These are phyloP conservation scores for Tricholoma sp. DNA, from an alignment of 768 basidiomycete species.

Conservation along the genomic window DNA sequence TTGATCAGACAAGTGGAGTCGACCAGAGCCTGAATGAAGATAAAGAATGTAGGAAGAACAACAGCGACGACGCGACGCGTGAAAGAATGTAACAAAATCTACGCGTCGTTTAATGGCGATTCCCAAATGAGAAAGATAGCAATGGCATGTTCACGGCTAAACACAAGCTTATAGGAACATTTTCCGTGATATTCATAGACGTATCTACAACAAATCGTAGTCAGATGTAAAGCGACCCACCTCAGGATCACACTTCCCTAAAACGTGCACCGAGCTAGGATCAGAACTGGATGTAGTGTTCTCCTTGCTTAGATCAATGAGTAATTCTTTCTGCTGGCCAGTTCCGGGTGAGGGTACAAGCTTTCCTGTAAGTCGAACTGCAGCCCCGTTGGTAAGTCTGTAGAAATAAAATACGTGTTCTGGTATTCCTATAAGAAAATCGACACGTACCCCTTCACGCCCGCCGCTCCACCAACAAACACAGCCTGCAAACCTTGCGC, in stretches of 20 bases:
- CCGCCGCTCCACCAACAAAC: conserved; percentile 36
- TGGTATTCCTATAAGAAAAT: not conserved
- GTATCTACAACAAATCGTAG: not conserved
- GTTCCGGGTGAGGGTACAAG: conserved; percentile 39
- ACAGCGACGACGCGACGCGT: not conserved
- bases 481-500: conserved; percentile 75
- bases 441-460: conserved; percentile 20
- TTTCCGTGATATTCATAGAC: not conserved
- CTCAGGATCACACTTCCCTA: conserved; percentile 45
- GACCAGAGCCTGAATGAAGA: too few species aligned
- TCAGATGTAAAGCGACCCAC: conserved; percentile 18
- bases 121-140: too few species aligned
- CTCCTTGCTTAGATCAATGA: conserved; percentile 30
- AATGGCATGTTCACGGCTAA: not conserved
- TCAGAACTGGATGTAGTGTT: not conserved
- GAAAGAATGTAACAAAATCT: not conserved
- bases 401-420: not conserved
- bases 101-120: too few species aligned
- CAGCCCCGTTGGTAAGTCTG: conserved; percentile 20
- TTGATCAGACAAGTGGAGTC: too few species aligned
- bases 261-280: conserved; percentile 24
- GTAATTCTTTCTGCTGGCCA: conserved; percentile 45
- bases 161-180: too few species aligned
- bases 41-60: not conserved
- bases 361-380: conserved; percentile 26